These are phyloP conservation scores for Casuarina cunninghamiana DNA, from an alignment of 306 rosid genomes.

Conservation along the genomic window DNA sequence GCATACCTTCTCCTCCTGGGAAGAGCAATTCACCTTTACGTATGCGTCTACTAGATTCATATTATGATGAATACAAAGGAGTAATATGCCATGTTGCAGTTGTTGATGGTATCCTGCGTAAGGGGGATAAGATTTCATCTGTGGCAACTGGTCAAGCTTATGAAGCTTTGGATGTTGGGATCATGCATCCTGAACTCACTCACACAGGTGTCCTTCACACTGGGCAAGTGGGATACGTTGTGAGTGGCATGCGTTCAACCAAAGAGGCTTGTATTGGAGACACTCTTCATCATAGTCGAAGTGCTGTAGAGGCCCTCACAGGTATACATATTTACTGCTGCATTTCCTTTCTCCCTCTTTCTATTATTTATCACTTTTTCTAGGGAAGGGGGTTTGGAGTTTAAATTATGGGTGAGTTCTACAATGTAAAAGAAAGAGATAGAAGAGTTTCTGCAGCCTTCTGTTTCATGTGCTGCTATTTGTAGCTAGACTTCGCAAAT, in stretches of 20 bases:
- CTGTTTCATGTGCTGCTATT: constrained; percentile 4
- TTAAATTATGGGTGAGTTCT: background rate
- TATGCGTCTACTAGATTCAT: constrained; percentile 89
- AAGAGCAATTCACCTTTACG: constrained; percentile 60
- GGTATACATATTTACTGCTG: constrained; percentile 37
- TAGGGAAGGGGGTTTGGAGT: background rate
- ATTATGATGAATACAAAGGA: constrained; percentile 92
- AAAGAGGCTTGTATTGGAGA: constrained; percentile 96
- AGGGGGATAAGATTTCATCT: constrained; percentile 85
- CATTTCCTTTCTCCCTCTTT: constrained; percentile 10
- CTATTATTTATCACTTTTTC: background rate
- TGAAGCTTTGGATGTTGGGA: constrained; percentile 80
- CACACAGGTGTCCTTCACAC: constrained; percentile 81
- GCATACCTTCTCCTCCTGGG: constrained; percentile 88
- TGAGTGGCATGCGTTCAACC: constrained; percentile 96
- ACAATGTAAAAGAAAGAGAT: background rate
- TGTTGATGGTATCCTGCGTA: constrained; percentile 74
- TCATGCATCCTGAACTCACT: constrained; percentile 95
- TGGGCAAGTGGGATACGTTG: constrained; percentile 95
- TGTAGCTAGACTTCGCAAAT: background rate
- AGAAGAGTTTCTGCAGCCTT: background rate
- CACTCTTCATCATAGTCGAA: constrained; percentile 68
- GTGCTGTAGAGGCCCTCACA: constrained; percentile 64
- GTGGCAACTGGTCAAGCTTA: constrained; percentile 71
- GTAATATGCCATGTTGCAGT: constrained; percentile 92